Percentiles rank a stretch among this genome's conserved stretches.
Conservation (phyloP, 495 filamentous ascomycete genomes). For the Bathelium albidoporum region DNA sequence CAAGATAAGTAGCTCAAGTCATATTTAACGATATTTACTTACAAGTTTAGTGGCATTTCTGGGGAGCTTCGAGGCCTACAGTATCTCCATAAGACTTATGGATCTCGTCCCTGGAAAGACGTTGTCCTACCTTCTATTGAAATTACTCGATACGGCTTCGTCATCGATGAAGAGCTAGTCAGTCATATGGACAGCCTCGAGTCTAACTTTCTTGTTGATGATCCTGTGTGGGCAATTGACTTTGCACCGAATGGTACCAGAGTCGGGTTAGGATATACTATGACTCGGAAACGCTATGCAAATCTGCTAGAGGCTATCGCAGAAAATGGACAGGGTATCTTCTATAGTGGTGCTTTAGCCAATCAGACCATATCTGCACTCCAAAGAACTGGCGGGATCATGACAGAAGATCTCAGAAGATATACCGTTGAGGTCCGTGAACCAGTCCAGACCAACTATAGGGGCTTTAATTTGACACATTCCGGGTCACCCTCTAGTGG, state of each 20-base stretch:
- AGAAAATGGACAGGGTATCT: slow-evolving; percentile 54
- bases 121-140: slow-evolving; percentile 61
- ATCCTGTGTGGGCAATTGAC: slow-evolving; percentile 73
- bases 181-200: slow-evolving; percentile 47
- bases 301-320: slow-evolving; percentile 69
- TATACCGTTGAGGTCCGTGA: slow-evolving; percentile 56
- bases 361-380: slow-evolving; percentile 61
- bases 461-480: slow-evolving; percentile 55
- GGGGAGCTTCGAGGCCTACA: slow-evolving; percentile 73
- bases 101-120: slow-evolving; percentile 55
- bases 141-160: slow-evolving; percentile 69
- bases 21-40: too few species aligned
- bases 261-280: slow-evolving; percentile 58
- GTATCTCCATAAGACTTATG: slow-evolving; percentile 64
- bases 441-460: slow-evolving; percentile 56
- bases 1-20: too few species aligned
- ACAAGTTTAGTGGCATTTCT: slow-evolving; percentile 55
- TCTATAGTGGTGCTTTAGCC: slow-evolving; percentile 66
- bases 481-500: slow-evolving; percentile 67
- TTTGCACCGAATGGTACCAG: slow-evolving; percentile 75
- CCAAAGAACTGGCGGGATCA: slow-evolving; percentile 58
- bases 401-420: slow-evolving; percentile 67
- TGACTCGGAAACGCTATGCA: slow-evolving; percentile 70
- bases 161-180: slow-evolving; percentile 56
- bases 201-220: slow-evolving; percentile 54